Evolutionary conservation across 305 asterid species (phyloP), one percentile per base, ranked within the genome.

Genomic region (Fraxinus sp.): DNA sequence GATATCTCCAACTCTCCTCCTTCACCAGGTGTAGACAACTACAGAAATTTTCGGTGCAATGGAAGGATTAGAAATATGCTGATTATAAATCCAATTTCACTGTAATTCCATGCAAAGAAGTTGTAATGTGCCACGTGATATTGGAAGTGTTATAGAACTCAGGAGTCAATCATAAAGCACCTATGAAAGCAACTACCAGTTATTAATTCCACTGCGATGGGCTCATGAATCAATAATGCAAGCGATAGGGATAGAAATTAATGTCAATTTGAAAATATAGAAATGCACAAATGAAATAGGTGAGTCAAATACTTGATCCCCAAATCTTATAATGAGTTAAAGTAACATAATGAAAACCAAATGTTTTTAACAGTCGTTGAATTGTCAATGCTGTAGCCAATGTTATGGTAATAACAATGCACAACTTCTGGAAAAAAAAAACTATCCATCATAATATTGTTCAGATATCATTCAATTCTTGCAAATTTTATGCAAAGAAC

Each of bases 1-100:
- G 87, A 83, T 22, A 93, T 81, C 84, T 91, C 97, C 89, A 85
- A 86, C 78, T 81, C 82, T 49, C 14, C 85, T 70, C 79, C 92
- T 83, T 89, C 95, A 81, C 81, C 84, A 22, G 96, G 77, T 41
- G 88, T 80, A 72, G 86, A 35, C 85, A 88, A 72, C 97, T 93
- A 83, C 9, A 76, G 77, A 74, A 85, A 84, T 26, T 22, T 79
- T 84, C 30, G 74, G 79, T 80, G 22, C 41, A 44, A 78, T 57
- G 22, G 74, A 80, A 71, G 73, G 39, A 74, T 3, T 41, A 81
- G 59, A 79, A 73, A 57, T 11, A 77, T 73, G 75, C 33, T 68
- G 57, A 68, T 37, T 82, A 81, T 44, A 49, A 74, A 80, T 82
- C 7, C 66, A 72, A 80, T 39, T 46, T 83, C 66, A 36, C 64